Evolutionary conservation across 768 basidiomycete species (phyloP).

Genomic region (Punctularia strigosozonata): DNA sequence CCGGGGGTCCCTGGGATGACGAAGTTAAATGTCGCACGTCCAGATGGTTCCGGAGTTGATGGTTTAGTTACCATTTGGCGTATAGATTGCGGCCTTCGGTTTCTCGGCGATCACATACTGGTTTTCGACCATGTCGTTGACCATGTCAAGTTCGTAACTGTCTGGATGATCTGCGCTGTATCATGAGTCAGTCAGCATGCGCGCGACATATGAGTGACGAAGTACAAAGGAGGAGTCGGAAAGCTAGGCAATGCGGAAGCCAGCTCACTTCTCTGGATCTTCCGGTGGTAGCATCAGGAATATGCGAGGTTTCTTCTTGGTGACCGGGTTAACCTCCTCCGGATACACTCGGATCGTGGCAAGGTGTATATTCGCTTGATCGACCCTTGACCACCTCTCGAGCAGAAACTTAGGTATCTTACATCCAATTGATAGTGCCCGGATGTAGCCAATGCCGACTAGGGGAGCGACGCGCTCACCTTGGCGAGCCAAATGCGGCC

Average conservation of each 20-base stretch:
- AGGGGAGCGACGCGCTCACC: conserved; percentile 28
- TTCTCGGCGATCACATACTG: conserved; percentile 79
- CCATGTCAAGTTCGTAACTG: conserved; percentile 82
- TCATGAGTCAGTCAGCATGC: too few species aligned
- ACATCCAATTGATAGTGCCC: not conserved
- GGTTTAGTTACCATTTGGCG: too few species aligned
- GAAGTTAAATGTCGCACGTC: too few species aligned
- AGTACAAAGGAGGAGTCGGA: too few species aligned
- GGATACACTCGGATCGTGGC: conserved; percentile 78
- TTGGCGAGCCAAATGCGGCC: conserved; percentile 81
- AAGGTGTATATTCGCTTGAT: conserved; percentile 66
- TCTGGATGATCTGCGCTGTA: conserved; percentile 34
- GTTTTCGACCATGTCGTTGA: conserved; percentile 75
- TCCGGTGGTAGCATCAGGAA: conserved; percentile 56
- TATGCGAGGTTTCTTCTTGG: conserved; percentile 44
- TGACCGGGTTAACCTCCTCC: conserved; percentile 27
- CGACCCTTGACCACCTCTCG: conserved; percentile 73
- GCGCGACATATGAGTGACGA: too few species aligned
- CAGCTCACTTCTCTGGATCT: too few species aligned
- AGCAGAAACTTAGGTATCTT: conserved; percentile 83
- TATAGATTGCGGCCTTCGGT: conserved; percentile 46
- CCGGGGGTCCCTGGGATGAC: too few species aligned
- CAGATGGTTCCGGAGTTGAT: too few species aligned
- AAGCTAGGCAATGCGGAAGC: too few species aligned
- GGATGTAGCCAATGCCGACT: not conserved